Base-by-base conservation (phyloP, 305 asterid genomes). In the Lippia alba region DNA sequence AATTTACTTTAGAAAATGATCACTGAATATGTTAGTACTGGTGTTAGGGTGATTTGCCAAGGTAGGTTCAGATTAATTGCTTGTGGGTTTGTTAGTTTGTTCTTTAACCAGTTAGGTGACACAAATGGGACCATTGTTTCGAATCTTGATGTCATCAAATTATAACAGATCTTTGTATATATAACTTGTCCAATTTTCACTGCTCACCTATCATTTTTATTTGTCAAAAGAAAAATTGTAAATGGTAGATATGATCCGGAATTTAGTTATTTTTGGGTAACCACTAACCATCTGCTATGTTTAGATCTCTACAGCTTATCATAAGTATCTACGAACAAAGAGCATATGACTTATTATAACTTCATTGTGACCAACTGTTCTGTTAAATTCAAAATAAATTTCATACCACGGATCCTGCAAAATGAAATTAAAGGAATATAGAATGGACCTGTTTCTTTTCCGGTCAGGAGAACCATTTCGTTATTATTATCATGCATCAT, bases 221-320 rank as follows among this genome's bases (percentile, higher is more conserved):
- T n/a, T 55, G 33, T 44, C 40, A 46, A 15, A 56, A 14, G 16
- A 14, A 49, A 24, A 15, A 66, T 10, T 32, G 61, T 32, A 45
- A 49, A 41, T 30, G 30, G 62, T 55, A 39, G 24, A 53, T 67
- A 53, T 19, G 30, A 17, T 8, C 10, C 4, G 18, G 5, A 18
- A 4, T 49, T 5, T 24, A 54, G 32, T 9, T 9, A 16, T 72
- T 61, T 64, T 24, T 24, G 30, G 30, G 30, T 24, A 24, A 24
- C 30, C 56, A 15, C 46, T n/a, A 7, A 18, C 10, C 57, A 44
- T 20, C 8, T 11, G 4, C 32, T 18, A 19, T 58, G 17, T 30
- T 12, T 54, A 14, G 17, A 33, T 73, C 53, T 48, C 55, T 41
- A 18, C 57, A 14, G 48, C 54, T 72, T 72, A 63, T 60, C 16